Evolutionary conservation across 2,329 filamentous ascomycete genomes (phyloP).

Genomic region (Seiridium unicorne): DNA sequence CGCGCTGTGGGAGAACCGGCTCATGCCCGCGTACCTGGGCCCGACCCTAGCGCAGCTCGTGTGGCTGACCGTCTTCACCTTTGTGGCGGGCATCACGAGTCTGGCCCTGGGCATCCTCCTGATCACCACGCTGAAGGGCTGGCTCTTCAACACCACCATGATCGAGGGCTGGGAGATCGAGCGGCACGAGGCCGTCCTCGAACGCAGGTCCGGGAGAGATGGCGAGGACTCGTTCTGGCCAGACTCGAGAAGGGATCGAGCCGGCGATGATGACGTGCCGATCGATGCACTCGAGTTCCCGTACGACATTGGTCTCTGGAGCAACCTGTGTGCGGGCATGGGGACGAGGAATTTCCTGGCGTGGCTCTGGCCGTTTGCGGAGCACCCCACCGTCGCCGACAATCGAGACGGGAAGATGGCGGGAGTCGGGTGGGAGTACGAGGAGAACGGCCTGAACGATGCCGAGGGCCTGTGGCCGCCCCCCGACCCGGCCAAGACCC

Average conservation of each 20-base stretch:
- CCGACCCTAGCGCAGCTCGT: constrained; percentile 59
- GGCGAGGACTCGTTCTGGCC: constrained; percentile 34
- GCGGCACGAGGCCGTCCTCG: constrained; percentile 57
- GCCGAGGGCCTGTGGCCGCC: constrained; percentile 61
- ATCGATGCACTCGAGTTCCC: constrained; percentile 73
- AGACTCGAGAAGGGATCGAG: constrained; percentile 20
- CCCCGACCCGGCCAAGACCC: constrained; percentile 58
- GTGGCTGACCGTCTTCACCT: constrained; percentile 57
- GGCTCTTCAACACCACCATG: constrained; percentile 70
- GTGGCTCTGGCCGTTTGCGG: constrained; percentile 70
- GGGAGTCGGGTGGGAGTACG: constrained; percentile 59
- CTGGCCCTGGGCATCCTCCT: constrained; percentile 66
- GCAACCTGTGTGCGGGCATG: constrained; percentile 75
- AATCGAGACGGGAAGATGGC: constrained; percentile 12
- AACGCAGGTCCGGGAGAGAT: constrained; percentile 40
- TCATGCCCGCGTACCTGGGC: constrained; percentile 72
- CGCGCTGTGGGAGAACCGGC: constrained; percentile 62
- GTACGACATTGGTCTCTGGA: constrained; percentile 75
- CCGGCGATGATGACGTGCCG: constrained; percentile 40
- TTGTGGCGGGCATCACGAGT: constrained; percentile 57
- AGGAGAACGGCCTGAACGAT: constrained; percentile 77
- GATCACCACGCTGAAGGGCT: constrained; percentile 57
- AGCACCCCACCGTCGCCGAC: constrained; percentile 41
- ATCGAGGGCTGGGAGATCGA: constrained; percentile 79
- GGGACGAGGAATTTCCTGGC: constrained; percentile 61